A percentile compares a stretch with the other conserved stretches of the same genome.
Conservation (phyloP, 495 filamentous ascomycete genomes). For the Niebla homalea region DNA sequence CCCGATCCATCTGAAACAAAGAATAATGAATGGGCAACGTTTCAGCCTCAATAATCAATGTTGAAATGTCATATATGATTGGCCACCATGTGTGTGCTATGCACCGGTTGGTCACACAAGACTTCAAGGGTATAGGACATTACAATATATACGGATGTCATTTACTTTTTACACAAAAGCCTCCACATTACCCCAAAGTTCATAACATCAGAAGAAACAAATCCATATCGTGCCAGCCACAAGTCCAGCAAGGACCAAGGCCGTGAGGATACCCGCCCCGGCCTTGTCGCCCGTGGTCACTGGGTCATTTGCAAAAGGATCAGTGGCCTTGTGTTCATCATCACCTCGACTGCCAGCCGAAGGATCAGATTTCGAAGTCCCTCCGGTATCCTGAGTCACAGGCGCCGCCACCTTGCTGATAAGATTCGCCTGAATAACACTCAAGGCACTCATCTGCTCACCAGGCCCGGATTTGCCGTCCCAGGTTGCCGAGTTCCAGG, state of each 20-base stretch:
- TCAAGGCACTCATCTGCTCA: conserved; percentile 46
- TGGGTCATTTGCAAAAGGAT: conserved; percentile 17
- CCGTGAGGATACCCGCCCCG: conserved; percentile 52
- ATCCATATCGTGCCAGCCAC: conserved; percentile 35
- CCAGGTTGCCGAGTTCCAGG: conserved; percentile 50
- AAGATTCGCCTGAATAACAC: conserved; percentile 41
- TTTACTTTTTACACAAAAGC: too few relatives aligned
- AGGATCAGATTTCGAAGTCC: conserved; percentile 51
- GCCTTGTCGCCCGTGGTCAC: conserved; percentile 47
- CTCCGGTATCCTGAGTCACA: conserved; percentile 43
- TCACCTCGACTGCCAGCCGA: conserved; percentile 35
- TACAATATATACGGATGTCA: too few relatives aligned
- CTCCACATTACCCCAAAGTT: too few relatives aligned
- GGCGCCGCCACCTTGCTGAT: conserved; percentile 32
- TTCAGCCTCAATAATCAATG: too few relatives aligned
- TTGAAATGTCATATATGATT: too few relatives aligned
- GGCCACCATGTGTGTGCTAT: too few relatives aligned
- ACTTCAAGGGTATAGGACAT: too few relatives aligned
- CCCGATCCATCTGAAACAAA: too few relatives aligned
- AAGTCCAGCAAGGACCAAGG: conserved; percentile 41
- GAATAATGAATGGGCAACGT: too few relatives aligned
- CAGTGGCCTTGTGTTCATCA: conserved; percentile 2
- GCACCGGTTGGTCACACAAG: too few relatives aligned
- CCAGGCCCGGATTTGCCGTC: conserved; percentile 46
- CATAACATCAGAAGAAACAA: conserved; percentile 12